A percentile compares a stretch with the other conserved stretches of the same genome.
Evolutionary conservation across 768 basidiomycete species (phyloP).

Genomic region (Stropharia rugosoannulata): DNA sequence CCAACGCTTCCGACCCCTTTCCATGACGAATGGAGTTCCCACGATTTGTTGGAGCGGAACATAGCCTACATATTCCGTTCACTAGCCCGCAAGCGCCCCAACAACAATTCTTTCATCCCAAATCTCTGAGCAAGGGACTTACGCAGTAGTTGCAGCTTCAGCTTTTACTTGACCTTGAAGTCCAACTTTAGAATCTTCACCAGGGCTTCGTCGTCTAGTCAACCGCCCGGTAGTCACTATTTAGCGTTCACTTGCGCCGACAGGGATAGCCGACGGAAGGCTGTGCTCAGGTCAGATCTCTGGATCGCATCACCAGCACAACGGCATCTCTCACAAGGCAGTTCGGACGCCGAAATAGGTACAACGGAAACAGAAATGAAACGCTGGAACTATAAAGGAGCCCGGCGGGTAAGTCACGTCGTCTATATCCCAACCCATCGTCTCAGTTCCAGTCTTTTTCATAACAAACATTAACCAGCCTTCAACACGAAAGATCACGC

Average conservation of each 20-base stretch:
- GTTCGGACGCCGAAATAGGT: not conserved
- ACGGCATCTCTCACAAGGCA: not conserved
- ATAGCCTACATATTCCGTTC: too few species aligned
- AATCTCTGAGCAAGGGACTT: too few species aligned
- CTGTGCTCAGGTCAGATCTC: not conserved
- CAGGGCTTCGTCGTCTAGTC: not conserved
- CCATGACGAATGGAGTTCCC: too few species aligned
- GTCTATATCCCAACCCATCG: not conserved
- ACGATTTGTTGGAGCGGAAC: too few species aligned
- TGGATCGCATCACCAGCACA: not conserved
- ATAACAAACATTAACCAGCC: too few species aligned
- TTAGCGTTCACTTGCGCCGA: not conserved
- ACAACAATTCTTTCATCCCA: too few species aligned
- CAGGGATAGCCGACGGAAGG: not conserved
- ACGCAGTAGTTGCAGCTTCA: too few species aligned
- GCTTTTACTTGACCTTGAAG: too few species aligned
- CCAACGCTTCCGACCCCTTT: too few species aligned
- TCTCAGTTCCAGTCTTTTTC: not conserved
- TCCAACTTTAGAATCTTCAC: not conserved
- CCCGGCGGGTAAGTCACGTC: not conserved
- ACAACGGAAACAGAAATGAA: not conserved
- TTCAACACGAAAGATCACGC: not conserved
- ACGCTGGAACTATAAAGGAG: not conserved
- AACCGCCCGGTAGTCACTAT: not conserved
- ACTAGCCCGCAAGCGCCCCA: too few species aligned